Evolutionary conservation across 257 asterid genomes (phyloP), one percentile per base, ranked within the genome.

Genomic region (Solanum gracilifrons): DNA sequence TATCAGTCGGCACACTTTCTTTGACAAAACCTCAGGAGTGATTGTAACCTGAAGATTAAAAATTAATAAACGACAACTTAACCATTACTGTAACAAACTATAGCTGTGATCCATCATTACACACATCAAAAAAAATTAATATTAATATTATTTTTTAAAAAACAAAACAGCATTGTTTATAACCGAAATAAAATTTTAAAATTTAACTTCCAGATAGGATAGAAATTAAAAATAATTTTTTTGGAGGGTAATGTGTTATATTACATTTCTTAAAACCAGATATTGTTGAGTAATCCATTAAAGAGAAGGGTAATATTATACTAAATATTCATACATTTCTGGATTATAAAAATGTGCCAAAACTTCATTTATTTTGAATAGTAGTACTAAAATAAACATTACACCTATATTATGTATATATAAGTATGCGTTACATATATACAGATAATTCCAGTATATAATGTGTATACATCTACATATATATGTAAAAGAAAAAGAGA

Each of bases 1-100:
- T 0, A 96, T 94, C 0, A 84, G 87, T 60, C 97, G 84, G 55
- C 94, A 91, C 2, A 93, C 94, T 25, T 89, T 92, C 88, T 96
- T 96, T 0, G 98, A 92, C 0, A 90, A 4, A 5, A 95, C 97
- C 43, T 95, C 99, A 0, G 99, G 99, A 1, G 92, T 25, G 21
- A 96, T 94, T 0, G 98, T 86, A 9, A 96, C 94, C 99, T 96
- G 33, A 58, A 3, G 10, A 23, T 35, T 58, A 39, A 75, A 16
- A 31, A 86, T 29, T 12, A 46, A 73, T 25, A 8, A 60, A 41
- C n/a, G 13, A 37, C 13, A 84, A n/a, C 35, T 39, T 37, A 27
- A 39, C 36, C 62, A 41, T 27, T 9, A 5, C 15, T 39, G 32
- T 37, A 41, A 15, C 62, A 39, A 36, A 77, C 84, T 39, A 11